Evolutionary conservation across 2,329 filamentous ascomycete species (phyloP), one percentile per base, ranked within the genome.

Genomic region (Pyrenochaeta sp.): DNA sequence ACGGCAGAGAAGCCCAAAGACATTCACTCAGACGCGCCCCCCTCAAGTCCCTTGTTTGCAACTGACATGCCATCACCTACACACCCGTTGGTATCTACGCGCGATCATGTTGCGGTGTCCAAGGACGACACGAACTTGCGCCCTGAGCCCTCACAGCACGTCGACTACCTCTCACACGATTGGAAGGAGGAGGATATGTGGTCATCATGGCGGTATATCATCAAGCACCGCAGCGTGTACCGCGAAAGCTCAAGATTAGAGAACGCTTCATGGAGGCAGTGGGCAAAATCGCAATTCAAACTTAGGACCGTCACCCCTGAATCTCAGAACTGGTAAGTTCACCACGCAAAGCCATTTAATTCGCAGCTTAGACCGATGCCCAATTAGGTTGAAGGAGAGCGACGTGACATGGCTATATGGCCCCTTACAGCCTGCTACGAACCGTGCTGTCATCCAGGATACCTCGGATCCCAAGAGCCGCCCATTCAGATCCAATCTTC

Each of bases 381-480:
- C 36, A 36, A 22, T 32, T 61, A 96, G 91, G 92, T 79, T 96
- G 48, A 99, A 97, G 70, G 94, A 97, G 62, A 94, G 89, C 69
- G 93, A 99, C 71, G 91, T 96, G 21, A 96, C 93, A 31, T 99
- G 93, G 94, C 79, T 99, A 1, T 99, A 97, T 65, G 94, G 94
- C 0, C 94, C 94, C 9, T 74, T 96, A 34, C 93, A 96, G 68
- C 87, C 87, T 1, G 86, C 87, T 15, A 76, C 79, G 4, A 81
- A 78, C 41, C 82, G 79, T 48, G 77, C 60, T 63, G 75, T 83
- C 44, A 71, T 71, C 8, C 69, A 77, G 38, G 70, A 74, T 35
- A 66, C 68, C 26, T 77, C 78, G 9, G 79, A 81, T 31, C 75
- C 78, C 15, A 73, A 73, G 17, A 83, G 79, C 55, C 75, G 75